These are phyloP conservation scores for Cucurbita pepo DNA, from an alignment of 306 rosid genomes.

Conservation along the genomic window DNA sequence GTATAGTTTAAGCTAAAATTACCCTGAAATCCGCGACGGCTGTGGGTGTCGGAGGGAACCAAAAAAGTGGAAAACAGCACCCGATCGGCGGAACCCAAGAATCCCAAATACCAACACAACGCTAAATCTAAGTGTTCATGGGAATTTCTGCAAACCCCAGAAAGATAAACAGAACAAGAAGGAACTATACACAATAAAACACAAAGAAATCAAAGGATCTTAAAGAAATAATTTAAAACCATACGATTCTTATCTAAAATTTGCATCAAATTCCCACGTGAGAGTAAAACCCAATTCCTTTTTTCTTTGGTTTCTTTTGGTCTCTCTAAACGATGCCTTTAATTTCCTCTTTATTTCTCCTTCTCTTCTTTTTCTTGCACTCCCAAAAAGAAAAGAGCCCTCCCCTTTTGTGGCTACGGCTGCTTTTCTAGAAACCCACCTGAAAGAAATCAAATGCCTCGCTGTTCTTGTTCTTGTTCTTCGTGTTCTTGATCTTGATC, in stretches of 20 bases:
- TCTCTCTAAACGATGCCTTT: conserved; percentile 20
- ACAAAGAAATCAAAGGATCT: not conserved
- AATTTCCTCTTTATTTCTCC: conserved; percentile 2
- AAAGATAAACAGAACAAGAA: not conserved
- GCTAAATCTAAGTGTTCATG: conserved; percentile 7
- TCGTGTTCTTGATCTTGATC: not conserved
- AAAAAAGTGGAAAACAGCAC: conserved; percentile 24
- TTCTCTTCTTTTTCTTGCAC: not conserved
- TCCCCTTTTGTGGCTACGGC: conserved; percentile 8
- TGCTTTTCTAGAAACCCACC: conserved; percentile 7
- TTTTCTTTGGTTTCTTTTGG: not conserved
- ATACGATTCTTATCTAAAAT: conserved; percentile 25
- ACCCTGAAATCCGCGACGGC: conserved; percentile 30
- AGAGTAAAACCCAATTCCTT: conserved; percentile 18
- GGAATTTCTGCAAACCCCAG: not conserved
- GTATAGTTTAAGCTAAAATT: not conserved
- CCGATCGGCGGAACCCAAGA: conserved; percentile 25
- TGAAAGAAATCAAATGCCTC: not conserved
- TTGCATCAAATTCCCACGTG: conserved; percentile 38
- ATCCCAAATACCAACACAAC: conserved; percentile 7
- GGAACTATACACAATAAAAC: not conserved
- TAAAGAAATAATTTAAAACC: conserved; percentile 6
- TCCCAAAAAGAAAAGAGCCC: conserved; percentile 3
- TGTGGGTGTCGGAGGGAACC: conserved; percentile 34
- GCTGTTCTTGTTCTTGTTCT: not conserved